Conservation (phyloP, 768 basidiomycete genomes). For the Kwoniella pini region DNA sequence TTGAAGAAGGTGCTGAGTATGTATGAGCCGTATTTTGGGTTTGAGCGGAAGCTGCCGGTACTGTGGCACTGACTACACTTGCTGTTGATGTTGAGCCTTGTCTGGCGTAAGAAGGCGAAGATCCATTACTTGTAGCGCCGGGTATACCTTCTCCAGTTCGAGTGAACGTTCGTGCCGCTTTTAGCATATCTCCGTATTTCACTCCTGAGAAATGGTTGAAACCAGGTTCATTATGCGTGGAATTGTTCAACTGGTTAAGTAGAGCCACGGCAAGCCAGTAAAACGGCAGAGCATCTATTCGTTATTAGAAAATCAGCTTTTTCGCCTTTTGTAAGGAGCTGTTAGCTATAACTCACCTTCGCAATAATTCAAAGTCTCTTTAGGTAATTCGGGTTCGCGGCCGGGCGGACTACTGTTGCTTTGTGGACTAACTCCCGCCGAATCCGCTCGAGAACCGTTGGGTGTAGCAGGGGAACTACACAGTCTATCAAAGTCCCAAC, state of each 20-base stretch:
- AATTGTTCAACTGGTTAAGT: constrained; percentile 47
- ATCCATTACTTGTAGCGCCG: background rate
- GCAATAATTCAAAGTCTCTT: constrained; percentile 41
- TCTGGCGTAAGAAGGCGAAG: constrained; percentile 12
- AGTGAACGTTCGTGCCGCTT: constrained; percentile 50
- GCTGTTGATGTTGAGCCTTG: constrained; percentile 9
- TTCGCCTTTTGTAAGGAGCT: background rate
- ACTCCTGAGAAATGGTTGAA: constrained; percentile 42
- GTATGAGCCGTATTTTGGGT: background rate
- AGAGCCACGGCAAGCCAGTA: constrained; percentile 56
- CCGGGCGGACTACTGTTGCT: background rate
- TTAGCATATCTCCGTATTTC: constrained; percentile 50
- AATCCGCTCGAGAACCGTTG: background rate
- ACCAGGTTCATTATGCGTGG: constrained; percentile 28
- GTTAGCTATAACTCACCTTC: constrained; percentile 40
- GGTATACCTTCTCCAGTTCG: constrained; percentile 49
- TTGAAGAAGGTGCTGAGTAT: background rate
- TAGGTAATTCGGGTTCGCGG: constrained; percentile 1
- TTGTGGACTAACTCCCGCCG: constrained; percentile 14
- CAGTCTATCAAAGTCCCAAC: constrained; percentile 56
- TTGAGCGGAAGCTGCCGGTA: background rate
- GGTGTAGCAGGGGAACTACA: constrained; percentile 33
- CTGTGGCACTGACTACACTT: constrained; percentile 3
- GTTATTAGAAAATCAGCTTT: background rate
- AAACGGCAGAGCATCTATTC: constrained; percentile 54